phyloP scores from a whole-genome alignment of 371 early-diverging fungal species.

The Umbelopsis sp. region DNA sequence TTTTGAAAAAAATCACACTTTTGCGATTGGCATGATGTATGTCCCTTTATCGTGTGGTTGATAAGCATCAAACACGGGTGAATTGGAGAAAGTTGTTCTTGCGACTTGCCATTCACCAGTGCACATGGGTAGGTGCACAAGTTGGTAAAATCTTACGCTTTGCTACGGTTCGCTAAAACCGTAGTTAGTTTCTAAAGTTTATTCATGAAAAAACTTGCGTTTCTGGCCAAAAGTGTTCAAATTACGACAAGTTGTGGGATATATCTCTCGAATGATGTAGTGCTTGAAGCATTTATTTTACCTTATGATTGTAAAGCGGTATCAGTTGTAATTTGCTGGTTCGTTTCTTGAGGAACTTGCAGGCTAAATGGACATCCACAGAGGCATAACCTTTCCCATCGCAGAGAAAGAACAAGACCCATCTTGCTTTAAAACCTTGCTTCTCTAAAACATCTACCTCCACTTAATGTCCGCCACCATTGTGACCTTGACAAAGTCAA shows the following conservation, averaged over 20 bases:
- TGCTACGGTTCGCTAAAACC: constrained; percentile 6
- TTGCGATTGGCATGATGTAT: background rate
- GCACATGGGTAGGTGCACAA: background rate
- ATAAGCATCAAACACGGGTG: background rate
- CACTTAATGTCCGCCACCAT: too few relatives aligned
- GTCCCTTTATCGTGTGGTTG: background rate
- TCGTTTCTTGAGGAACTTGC: too few relatives aligned
- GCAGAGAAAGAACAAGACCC: too few relatives aligned
- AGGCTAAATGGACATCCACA: too few relatives aligned
- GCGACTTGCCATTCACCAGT: background rate
- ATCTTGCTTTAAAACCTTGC: too few relatives aligned
- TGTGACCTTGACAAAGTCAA: too few relatives aligned
- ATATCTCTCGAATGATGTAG: background rate
- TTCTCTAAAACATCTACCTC: too few relatives aligned
- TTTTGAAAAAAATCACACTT: too few relatives aligned
- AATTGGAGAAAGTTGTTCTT: background rate
- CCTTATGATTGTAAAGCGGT: background rate
- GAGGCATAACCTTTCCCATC: too few relatives aligned
- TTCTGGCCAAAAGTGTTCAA: background rate
- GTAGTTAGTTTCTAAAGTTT: constrained; percentile 7
- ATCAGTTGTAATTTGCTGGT: background rate
- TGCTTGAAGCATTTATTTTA: background rate
- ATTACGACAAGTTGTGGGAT: background rate
- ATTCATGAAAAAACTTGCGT: background rate
- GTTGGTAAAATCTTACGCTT: constrained; percentile 8